phyloP scores from a whole-genome alignment of 2,329 filamentous ascomycete species.

The Diplodia corticola region DNA sequence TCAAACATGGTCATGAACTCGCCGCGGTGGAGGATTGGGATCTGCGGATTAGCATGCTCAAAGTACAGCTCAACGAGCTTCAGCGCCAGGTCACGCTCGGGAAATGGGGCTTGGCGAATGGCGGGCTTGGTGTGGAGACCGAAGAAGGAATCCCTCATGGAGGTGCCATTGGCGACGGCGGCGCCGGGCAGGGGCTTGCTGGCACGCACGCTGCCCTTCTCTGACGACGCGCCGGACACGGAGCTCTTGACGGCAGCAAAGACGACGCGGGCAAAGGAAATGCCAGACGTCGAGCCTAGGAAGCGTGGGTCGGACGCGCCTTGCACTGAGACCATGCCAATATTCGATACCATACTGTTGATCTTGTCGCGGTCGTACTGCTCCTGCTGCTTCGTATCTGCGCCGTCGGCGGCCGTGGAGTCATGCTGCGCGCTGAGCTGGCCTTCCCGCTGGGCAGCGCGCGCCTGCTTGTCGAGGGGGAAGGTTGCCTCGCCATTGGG shows the following conservation, averaged over 20 bases:
- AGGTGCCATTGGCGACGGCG: constrained; percentile 62
- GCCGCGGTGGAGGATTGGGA: constrained; percentile 83
- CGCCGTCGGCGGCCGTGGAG: constrained; percentile 26
- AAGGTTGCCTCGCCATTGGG: constrained; percentile 37
- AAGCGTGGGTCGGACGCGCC: constrained; percentile 77
- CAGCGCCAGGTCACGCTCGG: constrained; percentile 70
- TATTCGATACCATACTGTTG: constrained; percentile 67
- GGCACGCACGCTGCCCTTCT: constrained; percentile 62
- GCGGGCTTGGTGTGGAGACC: constrained; percentile 89
- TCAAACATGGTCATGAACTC: constrained; percentile 91
- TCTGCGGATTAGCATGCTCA: constrained; percentile 93
- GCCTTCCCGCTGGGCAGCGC: constrained; percentile 23
- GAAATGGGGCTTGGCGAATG: constrained; percentile 83
- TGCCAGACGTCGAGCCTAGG: constrained; percentile 81
- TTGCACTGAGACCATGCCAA: constrained; percentile 75
- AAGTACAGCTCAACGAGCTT: constrained; percentile 84
- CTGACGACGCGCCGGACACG: constrained; percentile 56
- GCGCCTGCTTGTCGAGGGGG: constrained; percentile 23
- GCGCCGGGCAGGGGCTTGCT: constrained; percentile 55
- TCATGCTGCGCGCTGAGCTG: constrained; percentile 31
- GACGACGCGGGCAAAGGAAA: constrained; percentile 91
- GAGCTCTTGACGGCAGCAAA: constrained; percentile 89
- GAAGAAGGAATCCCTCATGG: constrained; percentile 95
- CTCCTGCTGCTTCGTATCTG: constrained; percentile 45
- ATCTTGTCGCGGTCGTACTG: constrained; percentile 61